A percentile compares a stretch with the other conserved stretches of the same genome.
These are phyloP conservation scores for Xylaria sp. DNA, from an alignment of 2,329 filamentous ascomycete species.

Conservation along the genomic window DNA sequence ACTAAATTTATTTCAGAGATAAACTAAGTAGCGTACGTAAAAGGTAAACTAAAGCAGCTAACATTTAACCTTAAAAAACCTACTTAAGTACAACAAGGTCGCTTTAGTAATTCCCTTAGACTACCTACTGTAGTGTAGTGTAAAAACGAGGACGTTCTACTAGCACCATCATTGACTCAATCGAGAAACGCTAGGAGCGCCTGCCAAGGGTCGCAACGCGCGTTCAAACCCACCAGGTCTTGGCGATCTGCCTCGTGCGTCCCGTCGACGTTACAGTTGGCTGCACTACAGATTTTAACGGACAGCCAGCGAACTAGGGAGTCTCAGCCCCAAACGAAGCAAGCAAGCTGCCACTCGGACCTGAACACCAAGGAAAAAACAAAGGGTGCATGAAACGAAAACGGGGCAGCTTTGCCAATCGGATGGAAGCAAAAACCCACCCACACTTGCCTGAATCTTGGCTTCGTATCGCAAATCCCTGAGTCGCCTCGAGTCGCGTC, in stretches of 20 bases:
- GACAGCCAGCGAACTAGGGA: background rate
- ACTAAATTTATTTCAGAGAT: no score
- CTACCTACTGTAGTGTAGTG: no score
- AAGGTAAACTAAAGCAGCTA: no score
- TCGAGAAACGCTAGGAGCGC: background rate
- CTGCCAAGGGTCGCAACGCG: slow-evolving; percentile 17
- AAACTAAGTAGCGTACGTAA: no score
- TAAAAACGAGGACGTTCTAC: no score
- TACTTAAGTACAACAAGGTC: no score
- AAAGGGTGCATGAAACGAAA: background rate
- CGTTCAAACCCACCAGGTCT: slow-evolving; percentile 15
- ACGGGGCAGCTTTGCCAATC: slow-evolving; percentile 8
- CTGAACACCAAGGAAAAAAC: background rate
- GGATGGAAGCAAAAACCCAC: slow-evolving; percentile 6
- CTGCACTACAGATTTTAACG: background rate
- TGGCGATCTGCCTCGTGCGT: slow-evolving; percentile 13
- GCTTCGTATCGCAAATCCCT: slow-evolving; percentile 14
- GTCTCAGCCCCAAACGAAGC: slow-evolving; percentile 9
- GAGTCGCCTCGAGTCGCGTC: slow-evolving; percentile 11
- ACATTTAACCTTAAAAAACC: no score
- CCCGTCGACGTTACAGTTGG: background rate
- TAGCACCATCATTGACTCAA: background rate
- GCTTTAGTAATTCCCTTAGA: no score
- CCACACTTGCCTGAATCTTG: background rate
- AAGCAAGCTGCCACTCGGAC: background rate